These are phyloP conservation scores for Symmetrospora coprosmae DNA, from an alignment of 768 basidiomycete genomes.

Conservation along the genomic window DNA sequence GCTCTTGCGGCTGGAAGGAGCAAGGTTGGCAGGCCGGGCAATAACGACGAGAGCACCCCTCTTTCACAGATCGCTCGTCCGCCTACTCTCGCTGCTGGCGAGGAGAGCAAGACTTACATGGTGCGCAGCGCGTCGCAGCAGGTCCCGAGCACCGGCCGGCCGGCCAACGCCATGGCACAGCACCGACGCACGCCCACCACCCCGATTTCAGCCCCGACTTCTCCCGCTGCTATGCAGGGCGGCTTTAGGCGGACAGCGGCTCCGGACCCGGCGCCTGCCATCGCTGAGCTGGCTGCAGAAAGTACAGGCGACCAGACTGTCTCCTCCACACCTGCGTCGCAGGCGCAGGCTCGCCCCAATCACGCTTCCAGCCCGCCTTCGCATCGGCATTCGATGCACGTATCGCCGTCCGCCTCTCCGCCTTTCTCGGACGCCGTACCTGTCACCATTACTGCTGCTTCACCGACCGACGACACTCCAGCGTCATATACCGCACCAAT, in stretches of 20 bases:
- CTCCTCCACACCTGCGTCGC: too few relatives aligned
- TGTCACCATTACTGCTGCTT: too few relatives aligned
- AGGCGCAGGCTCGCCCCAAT: background rate
- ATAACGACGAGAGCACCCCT: background rate
- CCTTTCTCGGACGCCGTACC: background rate
- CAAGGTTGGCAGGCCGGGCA: too few relatives aligned
- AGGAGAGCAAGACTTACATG: background rate
- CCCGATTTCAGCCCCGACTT: slow-evolving; percentile 2
- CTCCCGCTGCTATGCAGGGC: slow-evolving; percentile 17
- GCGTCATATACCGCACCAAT: background rate
- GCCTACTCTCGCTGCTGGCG: too few relatives aligned
- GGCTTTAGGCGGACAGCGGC: slow-evolving; percentile 16
- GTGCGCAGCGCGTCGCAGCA: background rate
- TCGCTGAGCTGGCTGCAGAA: too few relatives aligned
- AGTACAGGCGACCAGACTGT: too few relatives aligned
- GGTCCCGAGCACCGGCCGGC: background rate
- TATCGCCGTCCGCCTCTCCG: background rate
- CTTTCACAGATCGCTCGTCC: too few relatives aligned
- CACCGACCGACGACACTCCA: background rate
- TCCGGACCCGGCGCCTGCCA: slow-evolving; percentile 1
- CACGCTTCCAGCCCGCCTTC: background rate
- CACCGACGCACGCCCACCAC: background rate
- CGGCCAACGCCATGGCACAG: background rate
- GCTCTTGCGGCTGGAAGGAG: too few relatives aligned
- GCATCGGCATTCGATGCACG: background rate